A percentile compares a stretch with the other conserved stretches of the same genome.
Conservation (phyloP, 2,329 filamentous ascomycete species). For the Fusarium keratoplasticum region DNA sequence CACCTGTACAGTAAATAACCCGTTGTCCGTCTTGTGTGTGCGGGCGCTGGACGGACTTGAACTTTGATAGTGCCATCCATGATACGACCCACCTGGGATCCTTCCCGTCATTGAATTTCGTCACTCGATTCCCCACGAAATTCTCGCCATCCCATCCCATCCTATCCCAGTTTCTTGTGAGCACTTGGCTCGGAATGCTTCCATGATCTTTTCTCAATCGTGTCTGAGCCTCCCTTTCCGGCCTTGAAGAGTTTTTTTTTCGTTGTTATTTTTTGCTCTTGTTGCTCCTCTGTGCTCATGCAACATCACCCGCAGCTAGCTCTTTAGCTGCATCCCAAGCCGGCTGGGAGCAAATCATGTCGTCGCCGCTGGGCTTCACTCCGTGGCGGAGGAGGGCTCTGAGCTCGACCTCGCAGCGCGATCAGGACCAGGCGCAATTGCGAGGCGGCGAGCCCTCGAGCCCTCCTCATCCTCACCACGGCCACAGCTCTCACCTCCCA, state of each 20-base stretch:
- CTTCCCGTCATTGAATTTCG: conserved; percentile 41
- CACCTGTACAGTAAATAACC: background rate
- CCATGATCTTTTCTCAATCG: conserved; percentile 13
- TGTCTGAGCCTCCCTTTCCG: conserved; percentile 23
- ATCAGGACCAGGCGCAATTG: conserved; percentile 33
- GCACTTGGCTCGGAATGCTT: conserved; percentile 38
- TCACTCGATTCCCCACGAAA: conserved; percentile 43
- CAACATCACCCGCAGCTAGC: conserved; percentile 29
- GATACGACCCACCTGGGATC: conserved; percentile 38
- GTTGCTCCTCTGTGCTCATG: conserved; percentile 23
- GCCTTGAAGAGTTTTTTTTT: conserved; percentile 7
- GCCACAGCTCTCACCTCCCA: conserved; percentile 28
- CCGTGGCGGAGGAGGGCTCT: conserved; percentile 60
- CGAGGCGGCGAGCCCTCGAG: conserved; percentile 45
- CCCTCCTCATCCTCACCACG: conserved; percentile 33
- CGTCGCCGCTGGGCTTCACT: conserved; percentile 60
- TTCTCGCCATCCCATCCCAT: conserved; percentile 26
- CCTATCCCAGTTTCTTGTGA: conserved; percentile 20
- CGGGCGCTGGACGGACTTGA: conserved; percentile 20
- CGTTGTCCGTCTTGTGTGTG: conserved; percentile 8
- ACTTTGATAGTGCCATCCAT: conserved; percentile 39
- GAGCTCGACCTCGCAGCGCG: conserved; percentile 51
- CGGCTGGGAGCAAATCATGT: conserved; percentile 52
- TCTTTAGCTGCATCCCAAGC: conserved; percentile 20
- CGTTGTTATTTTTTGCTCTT: conserved; percentile 1